Evolutionary conservation across 1,284 basidiomycete species (phyloP).

Genomic region (Neonothopanus nambi): DNA sequence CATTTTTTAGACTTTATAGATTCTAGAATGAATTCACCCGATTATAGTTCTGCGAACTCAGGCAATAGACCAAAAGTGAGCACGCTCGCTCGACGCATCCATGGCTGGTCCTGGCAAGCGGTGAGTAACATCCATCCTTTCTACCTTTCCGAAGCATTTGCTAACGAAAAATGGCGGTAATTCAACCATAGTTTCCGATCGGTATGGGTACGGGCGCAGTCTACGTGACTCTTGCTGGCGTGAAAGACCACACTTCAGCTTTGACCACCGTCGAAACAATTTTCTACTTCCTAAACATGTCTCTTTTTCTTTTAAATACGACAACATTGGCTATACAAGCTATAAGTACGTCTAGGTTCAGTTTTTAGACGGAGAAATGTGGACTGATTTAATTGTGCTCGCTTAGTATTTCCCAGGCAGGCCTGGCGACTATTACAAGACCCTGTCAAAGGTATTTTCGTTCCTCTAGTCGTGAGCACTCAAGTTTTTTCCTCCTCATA

Average conservation of each 20-base stretch:
- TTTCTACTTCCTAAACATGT: conserved; percentile 49
- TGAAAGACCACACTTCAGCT: conserved; percentile 34
- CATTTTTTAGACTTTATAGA: no score
- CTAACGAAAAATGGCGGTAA: not conserved
- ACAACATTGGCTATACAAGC: conserved; percentile 43
- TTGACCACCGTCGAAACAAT: conserved; percentile 40
- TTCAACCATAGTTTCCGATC: conserved; percentile 48
- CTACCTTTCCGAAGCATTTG: not conserved
- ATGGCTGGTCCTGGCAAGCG: conserved; percentile 53
- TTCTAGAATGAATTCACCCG: no score
- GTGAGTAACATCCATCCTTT: conserved; percentile 27
- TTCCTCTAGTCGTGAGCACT: conserved; percentile 40
- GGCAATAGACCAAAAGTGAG: conserved; percentile 21
- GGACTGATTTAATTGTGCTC: not conserved
- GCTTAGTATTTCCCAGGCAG: conserved; percentile 44
- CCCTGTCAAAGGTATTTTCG: conserved; percentile 47
- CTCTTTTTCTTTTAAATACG: conserved; percentile 43
- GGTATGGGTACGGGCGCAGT: conserved; percentile 53
- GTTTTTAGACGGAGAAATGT: not conserved
- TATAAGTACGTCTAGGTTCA: conserved; percentile 32
- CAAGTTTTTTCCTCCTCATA: not conserved
- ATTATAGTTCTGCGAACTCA: no score
- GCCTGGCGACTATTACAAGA: conserved; percentile 43
- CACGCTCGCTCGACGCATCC: conserved; percentile 40
- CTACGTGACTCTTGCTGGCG: conserved; percentile 44